Conservation (phyloP, 2,329 filamentous ascomycete genomes). For the Neoascochyta sp. region DNA sequence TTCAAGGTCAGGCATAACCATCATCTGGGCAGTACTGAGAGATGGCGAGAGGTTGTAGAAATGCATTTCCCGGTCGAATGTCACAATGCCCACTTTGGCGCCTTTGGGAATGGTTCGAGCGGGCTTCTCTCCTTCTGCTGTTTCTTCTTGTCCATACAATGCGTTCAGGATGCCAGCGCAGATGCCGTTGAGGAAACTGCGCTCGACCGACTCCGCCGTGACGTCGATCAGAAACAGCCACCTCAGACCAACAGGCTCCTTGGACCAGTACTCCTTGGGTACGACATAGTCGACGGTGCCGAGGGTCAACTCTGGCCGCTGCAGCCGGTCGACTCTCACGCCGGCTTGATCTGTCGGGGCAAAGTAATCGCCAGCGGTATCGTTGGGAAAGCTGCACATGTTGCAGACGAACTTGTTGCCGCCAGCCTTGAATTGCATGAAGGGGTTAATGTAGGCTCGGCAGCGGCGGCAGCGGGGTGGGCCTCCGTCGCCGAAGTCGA, state of each 20-base stretch:
- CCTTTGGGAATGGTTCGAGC: constrained; percentile 66
- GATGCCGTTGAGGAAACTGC: constrained; percentile 84
- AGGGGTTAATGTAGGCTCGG: constrained; percentile 95
- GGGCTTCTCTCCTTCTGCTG: constrained; percentile 50
- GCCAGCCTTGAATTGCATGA: constrained; percentile 93
- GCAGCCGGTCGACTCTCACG: constrained; percentile 79
- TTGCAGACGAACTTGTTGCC: constrained; percentile 98
- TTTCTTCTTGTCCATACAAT: constrained; percentile 64
- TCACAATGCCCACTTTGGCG: constrained; percentile 88
- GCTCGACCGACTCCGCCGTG: constrained; percentile 84
- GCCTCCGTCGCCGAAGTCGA: constrained; percentile 89
- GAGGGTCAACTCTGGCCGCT: constrained; percentile 81
- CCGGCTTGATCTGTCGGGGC: constrained; percentile 84
- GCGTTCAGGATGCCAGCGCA: constrained; percentile 84
- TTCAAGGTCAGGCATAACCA: constrained; percentile 96
- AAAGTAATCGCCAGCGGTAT: constrained; percentile 89
- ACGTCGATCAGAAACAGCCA: constrained; percentile 94
- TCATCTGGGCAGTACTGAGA: constrained; percentile 88
- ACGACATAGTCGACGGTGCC: constrained; percentile 96
- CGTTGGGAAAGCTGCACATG: constrained; percentile 95
- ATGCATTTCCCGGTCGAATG: constrained; percentile 93
- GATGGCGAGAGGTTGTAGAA: constrained; percentile 89
- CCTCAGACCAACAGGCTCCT: constrained; percentile 80
- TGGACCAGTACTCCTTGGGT: constrained; percentile 98
- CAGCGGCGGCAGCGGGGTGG: constrained; percentile 90